These are phyloP conservation scores for Zygosaccharomyces lentus DNA, from an alignment of 805 yeast genomes.

Conservation along the genomic window DNA sequence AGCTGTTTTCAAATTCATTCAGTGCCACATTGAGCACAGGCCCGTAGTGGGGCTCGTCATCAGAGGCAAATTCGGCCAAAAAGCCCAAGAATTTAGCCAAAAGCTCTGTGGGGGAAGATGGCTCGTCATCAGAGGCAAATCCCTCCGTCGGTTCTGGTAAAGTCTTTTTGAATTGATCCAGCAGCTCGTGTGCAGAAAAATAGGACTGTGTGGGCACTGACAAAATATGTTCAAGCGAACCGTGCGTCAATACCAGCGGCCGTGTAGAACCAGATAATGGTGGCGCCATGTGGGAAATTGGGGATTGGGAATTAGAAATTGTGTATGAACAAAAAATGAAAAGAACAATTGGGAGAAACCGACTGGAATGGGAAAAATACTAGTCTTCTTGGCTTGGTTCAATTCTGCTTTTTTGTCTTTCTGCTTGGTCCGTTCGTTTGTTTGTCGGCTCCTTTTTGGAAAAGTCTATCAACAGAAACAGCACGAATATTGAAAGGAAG, in stretches of 20 bases:
- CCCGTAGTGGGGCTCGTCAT: slow-evolving; percentile 49
- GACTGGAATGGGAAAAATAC: background rate
- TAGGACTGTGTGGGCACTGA: slow-evolving; percentile 80
- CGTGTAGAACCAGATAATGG: slow-evolving; percentile 44
- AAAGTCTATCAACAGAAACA: background rate
- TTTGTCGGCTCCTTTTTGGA: background rate
- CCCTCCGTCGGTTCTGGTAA: slow-evolving; percentile 82
- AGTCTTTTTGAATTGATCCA: slow-evolving; percentile 74
- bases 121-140: slow-evolving; percentile 81
- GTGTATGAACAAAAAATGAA: background rate
- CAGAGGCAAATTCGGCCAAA: slow-evolving; percentile 41
- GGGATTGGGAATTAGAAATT: slow-evolving; percentile 1
- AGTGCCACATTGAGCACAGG: slow-evolving; percentile 68
- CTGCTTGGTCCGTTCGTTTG: background rate
- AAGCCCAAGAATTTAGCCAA: slow-evolving; percentile 80
- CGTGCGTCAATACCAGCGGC: slow-evolving; percentile 81
- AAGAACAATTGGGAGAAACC: background rate
- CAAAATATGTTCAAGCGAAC: slow-evolving; percentile 81
- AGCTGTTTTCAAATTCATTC: slow-evolving; percentile 80
- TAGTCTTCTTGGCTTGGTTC: background rate
- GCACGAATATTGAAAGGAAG: background rate
- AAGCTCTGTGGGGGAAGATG: slow-evolving; percentile 79
- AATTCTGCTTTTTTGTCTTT: background rate
- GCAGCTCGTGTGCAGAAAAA: slow-evolving; percentile 78
- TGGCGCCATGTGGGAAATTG: slow-evolving; percentile 2